Evolutionary conservation across 129 eudicot genomes (phyloP), one percentile per base, ranked within the genome.

Genomic region (Saussurea involucrata): DNA sequence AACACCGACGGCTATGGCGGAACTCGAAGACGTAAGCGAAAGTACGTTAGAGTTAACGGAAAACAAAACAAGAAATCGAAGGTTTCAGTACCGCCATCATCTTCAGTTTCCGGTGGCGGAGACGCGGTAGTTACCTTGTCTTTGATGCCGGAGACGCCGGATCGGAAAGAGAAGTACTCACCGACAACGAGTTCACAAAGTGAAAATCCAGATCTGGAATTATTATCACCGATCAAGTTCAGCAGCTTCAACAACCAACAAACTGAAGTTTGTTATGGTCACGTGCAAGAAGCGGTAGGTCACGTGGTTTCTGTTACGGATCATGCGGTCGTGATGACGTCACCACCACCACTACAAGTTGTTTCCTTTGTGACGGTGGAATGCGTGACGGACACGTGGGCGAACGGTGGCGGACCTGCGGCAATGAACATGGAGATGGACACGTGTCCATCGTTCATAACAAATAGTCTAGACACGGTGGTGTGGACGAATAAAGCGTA

Each of bases 361-460:
- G 21, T 22, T 36, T 80, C 94, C 24, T 46, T 72, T 32, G 90
- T 93, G 87, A 89, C 76, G 71, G 87, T 93, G 80, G 98, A 89
- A 73, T 65, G 90, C 60, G 91, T 93, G 81, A 86, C 85, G 42
- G 92, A 83, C 76, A 77, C 92, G 84, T 91, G 94, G 90, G 68
- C 4, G 49, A 78, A 76, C 34, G 80, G 60, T 17, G 31, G 46
- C 21, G 87, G 76, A 10, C 7, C 81, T 24, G 82, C 37, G 76
- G 61, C 80, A 80, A 82, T 75, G 83, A 76, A n/a, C 34, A 69
- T 94, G 87, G 89, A 94, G 34, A 7, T 1, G 21, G 97, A 94
- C 92, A 80, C 85, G 89, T 94, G 97, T 88, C 98, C 97, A 0
- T 92, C 89, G 36, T 84, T 94, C 33, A 40, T 94, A 40, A 80